A percentile compares a stretch with the other conserved stretches of the same genome.
Conservation (phyloP, 1,284 basidiomycete genomes). For the Porogramme epimiltina region DNA sequence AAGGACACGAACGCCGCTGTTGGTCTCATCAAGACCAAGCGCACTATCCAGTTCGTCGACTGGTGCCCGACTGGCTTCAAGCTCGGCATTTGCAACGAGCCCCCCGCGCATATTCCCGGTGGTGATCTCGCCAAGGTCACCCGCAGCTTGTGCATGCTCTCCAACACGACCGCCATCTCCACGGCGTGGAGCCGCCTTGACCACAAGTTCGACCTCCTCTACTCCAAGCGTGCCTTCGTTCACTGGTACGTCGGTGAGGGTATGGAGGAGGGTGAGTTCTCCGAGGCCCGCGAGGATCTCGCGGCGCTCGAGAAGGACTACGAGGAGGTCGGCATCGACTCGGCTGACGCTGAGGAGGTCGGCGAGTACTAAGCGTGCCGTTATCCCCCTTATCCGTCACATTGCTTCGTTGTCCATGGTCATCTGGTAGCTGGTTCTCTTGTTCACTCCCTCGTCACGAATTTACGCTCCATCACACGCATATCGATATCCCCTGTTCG, state of each 20-base stretch:
- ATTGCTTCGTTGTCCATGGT: conserved; percentile 27
- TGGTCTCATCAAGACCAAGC: conserved; percentile 84
- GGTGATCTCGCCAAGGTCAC: conserved; percentile 89
- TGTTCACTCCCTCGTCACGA: conserved; percentile 26
- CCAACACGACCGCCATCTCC: conserved; percentile 87
- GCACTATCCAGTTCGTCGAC: conserved; percentile 83
- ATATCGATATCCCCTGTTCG: conserved; percentile 34
- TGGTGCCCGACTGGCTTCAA: conserved; percentile 93
- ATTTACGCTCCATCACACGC: conserved; percentile 21
- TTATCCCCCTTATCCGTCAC: conserved; percentile 18
- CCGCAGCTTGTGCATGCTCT: conserved; percentile 89
- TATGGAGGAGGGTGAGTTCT: conserved; percentile 99
- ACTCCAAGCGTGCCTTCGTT: conserved; percentile 91
- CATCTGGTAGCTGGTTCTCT: conserved; percentile 19
- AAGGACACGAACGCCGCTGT: conserved; percentile 91
- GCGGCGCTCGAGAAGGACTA: conserved; percentile 98
- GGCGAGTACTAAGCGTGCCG: conserved; percentile 65
- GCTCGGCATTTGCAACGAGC: conserved; percentile 91
- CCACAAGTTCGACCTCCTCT: conserved; percentile 98
- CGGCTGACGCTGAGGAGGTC: conserved; percentile 81
- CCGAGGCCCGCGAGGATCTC: conserved; percentile 95
- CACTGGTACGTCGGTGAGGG: conserved; percentile 97
- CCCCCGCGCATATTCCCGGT: conserved; percentile 81
- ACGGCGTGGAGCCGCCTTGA: conserved; percentile 89
- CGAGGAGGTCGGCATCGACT: conserved; percentile 93